phyloP scores from a whole-genome alignment of 225 moss, liverwort and hornwort genomes.

The Neckera pumila region DNA sequence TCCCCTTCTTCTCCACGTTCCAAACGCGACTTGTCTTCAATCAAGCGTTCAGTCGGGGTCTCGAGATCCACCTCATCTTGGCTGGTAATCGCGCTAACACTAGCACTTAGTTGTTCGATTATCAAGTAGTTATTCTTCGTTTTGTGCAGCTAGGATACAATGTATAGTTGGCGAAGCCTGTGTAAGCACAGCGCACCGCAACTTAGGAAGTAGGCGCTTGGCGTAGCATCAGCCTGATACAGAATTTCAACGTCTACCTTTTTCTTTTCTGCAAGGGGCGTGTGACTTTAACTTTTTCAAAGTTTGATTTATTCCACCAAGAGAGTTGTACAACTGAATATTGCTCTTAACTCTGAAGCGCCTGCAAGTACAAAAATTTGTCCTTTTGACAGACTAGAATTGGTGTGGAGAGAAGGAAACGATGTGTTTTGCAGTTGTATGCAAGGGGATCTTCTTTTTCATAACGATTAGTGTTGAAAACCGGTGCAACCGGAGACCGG shows the following conservation, averaged over 20 bases:
- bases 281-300: not conserved
- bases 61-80: slow-evolving; percentile 74
- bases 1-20: slow-evolving; percentile 86
- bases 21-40: slow-evolving; percentile 89
- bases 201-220: not conserved
- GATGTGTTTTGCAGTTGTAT: not conserved
- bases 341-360: not conserved
- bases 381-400: not conserved
- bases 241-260: not conserved
- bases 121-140: not conserved
- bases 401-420: not conserved
- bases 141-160: not conserved
- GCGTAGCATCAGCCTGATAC: not conserved
- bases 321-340: not conserved
- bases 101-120: not conserved
- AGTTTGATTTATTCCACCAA: not conserved
- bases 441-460: not conserved
- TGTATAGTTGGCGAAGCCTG: not conserved
- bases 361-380: too few species aligned
- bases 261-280: not conserved
- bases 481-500: not conserved
- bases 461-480: not conserved
- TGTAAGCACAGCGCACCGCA: not conserved
- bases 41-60: slow-evolving; percentile 88
- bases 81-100: slow-evolving; percentile 76